These are phyloP conservation scores for Tuber melanosporum DNA, from an alignment of 495 filamentous ascomycete species.

Conservation along the genomic window DNA sequence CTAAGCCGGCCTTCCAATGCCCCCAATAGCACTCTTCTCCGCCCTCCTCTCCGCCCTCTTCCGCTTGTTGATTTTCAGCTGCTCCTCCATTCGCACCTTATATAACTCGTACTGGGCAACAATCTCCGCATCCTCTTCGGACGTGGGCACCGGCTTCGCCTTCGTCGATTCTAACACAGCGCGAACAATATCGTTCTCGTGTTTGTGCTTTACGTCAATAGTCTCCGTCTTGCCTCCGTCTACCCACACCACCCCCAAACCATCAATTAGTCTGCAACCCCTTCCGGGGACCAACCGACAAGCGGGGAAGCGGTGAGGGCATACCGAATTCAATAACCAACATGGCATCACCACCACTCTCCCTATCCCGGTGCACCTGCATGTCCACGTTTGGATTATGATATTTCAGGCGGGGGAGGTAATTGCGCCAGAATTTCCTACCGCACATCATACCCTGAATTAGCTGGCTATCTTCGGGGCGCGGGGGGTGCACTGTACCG, in stretches of 20 bases:
- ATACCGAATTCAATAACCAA: constrained; percentile 68
- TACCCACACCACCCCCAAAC: not conserved
- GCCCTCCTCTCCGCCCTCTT: constrained; percentile 56
- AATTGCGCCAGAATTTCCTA: constrained; percentile 81
- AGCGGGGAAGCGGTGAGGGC: constrained; percentile 22
- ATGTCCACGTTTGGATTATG: constrained; percentile 82
- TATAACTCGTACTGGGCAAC: constrained; percentile 56
- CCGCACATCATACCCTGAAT: not conserved
- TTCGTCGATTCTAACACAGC: constrained; percentile 63
- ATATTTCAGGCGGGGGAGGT: constrained; percentile 81
- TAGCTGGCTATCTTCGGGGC: not conserved
- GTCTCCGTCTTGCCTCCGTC: constrained; percentile 39
- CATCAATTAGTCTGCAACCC: not conserved
- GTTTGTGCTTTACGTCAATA: constrained; percentile 59
- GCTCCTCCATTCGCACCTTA: constrained; percentile 45
- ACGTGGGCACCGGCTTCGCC: constrained; percentile 55
- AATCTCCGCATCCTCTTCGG: constrained; percentile 56
- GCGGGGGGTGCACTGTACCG: constrained; percentile 48
- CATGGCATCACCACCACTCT: constrained; percentile 55
- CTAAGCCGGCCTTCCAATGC: constrained; percentile 37
- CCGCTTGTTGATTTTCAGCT: constrained; percentile 56
- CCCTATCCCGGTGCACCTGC: constrained; percentile 61
- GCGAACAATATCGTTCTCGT: constrained; percentile 59
- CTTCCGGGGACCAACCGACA: not conserved
- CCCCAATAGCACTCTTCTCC: constrained; percentile 59